Percentiles rank a stretch among this genome's conserved stretches.
Conservation (phyloP, 2,329 filamentous ascomycete genomes). For the Diaporthe helianthi region DNA sequence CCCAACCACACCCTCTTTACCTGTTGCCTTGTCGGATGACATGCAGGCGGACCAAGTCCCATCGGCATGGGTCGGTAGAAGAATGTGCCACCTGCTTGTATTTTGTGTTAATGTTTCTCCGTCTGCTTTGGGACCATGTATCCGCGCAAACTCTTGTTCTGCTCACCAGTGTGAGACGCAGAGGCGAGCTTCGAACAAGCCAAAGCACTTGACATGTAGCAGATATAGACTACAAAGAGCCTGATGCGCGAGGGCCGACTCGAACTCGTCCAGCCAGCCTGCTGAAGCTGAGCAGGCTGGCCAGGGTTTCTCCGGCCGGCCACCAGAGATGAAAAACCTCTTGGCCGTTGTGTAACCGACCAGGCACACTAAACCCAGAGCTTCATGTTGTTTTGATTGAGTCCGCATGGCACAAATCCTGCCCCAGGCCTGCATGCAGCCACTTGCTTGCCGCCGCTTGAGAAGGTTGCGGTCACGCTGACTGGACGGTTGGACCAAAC, state of each 20-base stretch:
- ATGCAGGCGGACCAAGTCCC: constrained; percentile 23
- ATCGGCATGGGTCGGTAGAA: constrained; percentile 14
- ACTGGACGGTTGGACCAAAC: constrained; percentile 8
- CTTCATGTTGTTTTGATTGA: constrained; percentile 16
- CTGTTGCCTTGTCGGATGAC: constrained; percentile 28
- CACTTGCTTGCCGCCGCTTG: constrained; percentile 4
- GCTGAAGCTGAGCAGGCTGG: constrained; percentile 13
- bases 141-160: neutral
- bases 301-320: constrained; percentile 16
- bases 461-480: neutral
- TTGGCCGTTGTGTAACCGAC: constrained; percentile 23
- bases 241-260: neutral
- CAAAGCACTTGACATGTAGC: neutral
- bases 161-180: neutral
- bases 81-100: neutral
- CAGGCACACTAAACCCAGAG: constrained; percentile 1
- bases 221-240: neutral
- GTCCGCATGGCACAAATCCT: constrained; percentile 23
- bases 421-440: constrained; percentile 27
- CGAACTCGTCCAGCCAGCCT: neutral
- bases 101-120: neutral
- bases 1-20: constrained; percentile 23
- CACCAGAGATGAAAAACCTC: constrained; percentile 17
- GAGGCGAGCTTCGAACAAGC: neutral
- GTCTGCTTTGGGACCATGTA: neutral